These are phyloP conservation scores for Coriolopsis trogii DNA, from an alignment of 1,284 basidiomycete species.

Conservation along the genomic window DNA sequence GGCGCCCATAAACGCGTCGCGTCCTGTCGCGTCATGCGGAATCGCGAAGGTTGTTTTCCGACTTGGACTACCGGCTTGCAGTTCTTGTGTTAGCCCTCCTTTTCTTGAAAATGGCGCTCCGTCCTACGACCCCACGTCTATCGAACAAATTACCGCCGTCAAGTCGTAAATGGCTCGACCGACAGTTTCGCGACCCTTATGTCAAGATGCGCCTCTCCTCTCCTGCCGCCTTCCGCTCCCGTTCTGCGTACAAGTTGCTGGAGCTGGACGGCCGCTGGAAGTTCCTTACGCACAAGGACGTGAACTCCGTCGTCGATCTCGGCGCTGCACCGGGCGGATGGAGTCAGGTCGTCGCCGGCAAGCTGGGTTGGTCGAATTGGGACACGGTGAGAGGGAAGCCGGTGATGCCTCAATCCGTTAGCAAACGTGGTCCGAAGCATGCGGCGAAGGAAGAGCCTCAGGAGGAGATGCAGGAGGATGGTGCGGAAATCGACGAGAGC, in stretches of 20 bases:
- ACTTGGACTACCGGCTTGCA: background rate
- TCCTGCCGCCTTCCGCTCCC: conserved; percentile 63
- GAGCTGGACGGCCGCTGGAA: conserved; percentile 62
- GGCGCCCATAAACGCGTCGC: too few relatives aligned
- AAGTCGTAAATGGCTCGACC: conserved; percentile 51
- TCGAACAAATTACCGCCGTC: conserved; percentile 24
- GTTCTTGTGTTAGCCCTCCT: background rate
- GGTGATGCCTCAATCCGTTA: background rate
- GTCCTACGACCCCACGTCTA: conserved; percentile 19
- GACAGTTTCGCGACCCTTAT: conserved; percentile 70
- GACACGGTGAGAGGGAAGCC: conserved; percentile 3
- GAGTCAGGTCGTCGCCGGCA: conserved; percentile 78
- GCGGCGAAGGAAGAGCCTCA: background rate
- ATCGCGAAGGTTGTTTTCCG: background rate
- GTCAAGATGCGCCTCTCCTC: conserved; percentile 57
- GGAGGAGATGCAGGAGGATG: background rate
- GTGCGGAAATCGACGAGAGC: too few relatives aligned
- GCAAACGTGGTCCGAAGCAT: conserved; percentile 20
- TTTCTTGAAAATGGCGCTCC: conserved; percentile 24
- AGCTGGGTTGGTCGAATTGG: conserved; percentile 40
- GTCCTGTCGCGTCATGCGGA: too few relatives aligned
- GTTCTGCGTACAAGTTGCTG: conserved; percentile 85
- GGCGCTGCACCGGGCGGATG: conserved; percentile 90
- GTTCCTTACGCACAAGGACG: conserved; percentile 56
- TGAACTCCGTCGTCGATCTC: conserved; percentile 74